Percentiles rank a stretch among this genome's conserved stretches.
Evolutionary conservation across 2,329 filamentous ascomycete species (phyloP).

Genomic region (Trichothecium roseum): DNA sequence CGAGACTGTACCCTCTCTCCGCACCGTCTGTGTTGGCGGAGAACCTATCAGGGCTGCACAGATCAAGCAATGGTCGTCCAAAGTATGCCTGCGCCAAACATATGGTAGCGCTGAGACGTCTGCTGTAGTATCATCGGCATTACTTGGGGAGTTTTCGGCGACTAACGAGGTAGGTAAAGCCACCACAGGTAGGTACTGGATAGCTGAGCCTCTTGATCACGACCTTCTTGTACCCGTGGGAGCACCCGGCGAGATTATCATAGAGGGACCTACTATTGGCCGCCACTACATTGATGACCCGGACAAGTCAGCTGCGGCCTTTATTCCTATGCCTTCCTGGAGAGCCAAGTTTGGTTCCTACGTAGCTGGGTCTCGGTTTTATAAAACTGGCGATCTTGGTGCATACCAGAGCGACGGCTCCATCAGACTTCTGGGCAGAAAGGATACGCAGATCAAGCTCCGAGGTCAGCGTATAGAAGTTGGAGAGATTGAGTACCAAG

Average conservation of each 20-base stretch:
- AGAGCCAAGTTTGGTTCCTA: background rate
- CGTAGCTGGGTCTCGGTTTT: slow-evolving; percentile 38
- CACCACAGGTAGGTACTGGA: slow-evolving; percentile 3
- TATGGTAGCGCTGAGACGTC: slow-evolving; percentile 31
- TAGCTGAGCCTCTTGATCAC: slow-evolving; percentile 5
- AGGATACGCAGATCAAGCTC: slow-evolving; percentile 43
- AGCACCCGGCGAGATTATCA: background rate
- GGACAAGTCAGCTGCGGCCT: background rate
- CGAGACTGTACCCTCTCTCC: slow-evolving; percentile 6
- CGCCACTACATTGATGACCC: slow-evolving; percentile 17
- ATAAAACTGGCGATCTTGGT: slow-evolving; percentile 36
- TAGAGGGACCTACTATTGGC: slow-evolving; percentile 27
- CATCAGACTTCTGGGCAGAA: slow-evolving; percentile 31
- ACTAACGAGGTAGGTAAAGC: slow-evolving; percentile 6
- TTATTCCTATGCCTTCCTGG: slow-evolving; percentile 11
- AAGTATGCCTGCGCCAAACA: slow-evolving; percentile 19
- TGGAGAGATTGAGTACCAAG: slow-evolving; percentile 54
- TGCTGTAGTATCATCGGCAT: slow-evolving; percentile 8
- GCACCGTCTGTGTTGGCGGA: slow-evolving; percentile 7
- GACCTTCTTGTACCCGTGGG: background rate
- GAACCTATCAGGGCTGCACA: slow-evolving; percentile 5
- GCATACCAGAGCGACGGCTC: slow-evolving; percentile 39
- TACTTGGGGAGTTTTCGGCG: background rate
- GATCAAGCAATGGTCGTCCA: slow-evolving; percentile 5
- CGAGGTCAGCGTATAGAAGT: slow-evolving; percentile 40